These are phyloP conservation scores for Camellia sinensis DNA, from an alignment of 148 eudicot genomes.

Conservation along the genomic window DNA sequence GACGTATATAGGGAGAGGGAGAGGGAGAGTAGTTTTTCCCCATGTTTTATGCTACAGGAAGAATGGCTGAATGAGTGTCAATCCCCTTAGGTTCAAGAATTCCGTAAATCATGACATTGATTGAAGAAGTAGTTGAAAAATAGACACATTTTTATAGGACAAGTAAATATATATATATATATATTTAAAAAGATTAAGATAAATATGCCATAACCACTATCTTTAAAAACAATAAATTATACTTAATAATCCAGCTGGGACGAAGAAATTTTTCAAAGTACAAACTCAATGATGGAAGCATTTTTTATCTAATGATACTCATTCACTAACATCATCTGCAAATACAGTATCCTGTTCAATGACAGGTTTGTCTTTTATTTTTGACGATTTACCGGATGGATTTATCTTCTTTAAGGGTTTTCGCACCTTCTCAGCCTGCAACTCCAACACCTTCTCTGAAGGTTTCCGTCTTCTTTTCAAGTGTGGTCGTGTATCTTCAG, in stretches of 20 bases:
- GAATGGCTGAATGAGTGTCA: no score
- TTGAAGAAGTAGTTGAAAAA: background rate
- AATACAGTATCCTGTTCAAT: constrained; percentile 25
- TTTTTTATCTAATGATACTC: constrained; percentile 14
- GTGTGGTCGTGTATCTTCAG: constrained; percentile 56
- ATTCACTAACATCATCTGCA: constrained; percentile 28
- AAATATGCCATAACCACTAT: background rate
- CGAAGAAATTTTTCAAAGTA: background rate
- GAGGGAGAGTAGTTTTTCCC: no score
- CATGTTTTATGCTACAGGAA: no score
- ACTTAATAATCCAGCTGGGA: background rate
- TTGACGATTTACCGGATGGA: constrained; percentile 30
- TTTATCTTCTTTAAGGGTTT: constrained; percentile 46
- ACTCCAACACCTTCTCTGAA: constrained; percentile 72
- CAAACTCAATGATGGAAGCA: background rate
- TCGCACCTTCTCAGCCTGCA: constrained; percentile 65
- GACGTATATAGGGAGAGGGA: no score
- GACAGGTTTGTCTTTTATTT: constrained; percentile 22
- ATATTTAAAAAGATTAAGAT: no score
- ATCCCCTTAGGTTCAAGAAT: no score
- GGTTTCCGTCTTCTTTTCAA: constrained; percentile 74
- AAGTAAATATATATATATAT: no score
- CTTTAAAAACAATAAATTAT: background rate
- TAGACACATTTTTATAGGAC: background rate
- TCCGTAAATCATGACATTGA: background rate